A percentile compares a stretch with the other conserved stretches of the same genome.
Evolutionary conservation across 345 rosid species (phyloP).

Genomic region (Sapria himalayana): DNA sequence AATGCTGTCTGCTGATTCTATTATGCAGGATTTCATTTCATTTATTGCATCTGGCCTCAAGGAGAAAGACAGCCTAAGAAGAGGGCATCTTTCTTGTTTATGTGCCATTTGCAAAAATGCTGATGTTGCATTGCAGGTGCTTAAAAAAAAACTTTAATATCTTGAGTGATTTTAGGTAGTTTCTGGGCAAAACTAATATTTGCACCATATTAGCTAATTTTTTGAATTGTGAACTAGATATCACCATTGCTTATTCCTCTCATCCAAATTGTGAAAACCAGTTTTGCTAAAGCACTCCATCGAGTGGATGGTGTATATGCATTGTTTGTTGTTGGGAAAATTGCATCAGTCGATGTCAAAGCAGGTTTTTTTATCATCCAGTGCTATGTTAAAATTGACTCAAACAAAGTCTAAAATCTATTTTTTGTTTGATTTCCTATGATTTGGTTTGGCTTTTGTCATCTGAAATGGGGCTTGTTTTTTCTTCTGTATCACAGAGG

Average conservation of each 20-base stretch:
- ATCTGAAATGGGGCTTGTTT: constrained; percentile 8
- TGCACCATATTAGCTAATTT: constrained; percentile 5
- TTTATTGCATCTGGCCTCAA: constrained; percentile 66
- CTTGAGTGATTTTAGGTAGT: not conserved
- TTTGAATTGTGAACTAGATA: constrained; percentile 23
- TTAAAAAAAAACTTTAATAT: not conserved
- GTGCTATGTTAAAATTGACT: constrained; percentile 2
- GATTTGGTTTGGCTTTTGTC: constrained; percentile 1
- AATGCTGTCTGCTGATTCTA: constrained; percentile 35
- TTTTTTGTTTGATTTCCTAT: constrained; percentile 4
- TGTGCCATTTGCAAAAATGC: constrained; percentile 40
- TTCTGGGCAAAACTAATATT: constrained; percentile 4
- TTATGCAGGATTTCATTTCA: constrained; percentile 50
- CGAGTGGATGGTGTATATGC: constrained; percentile 94
- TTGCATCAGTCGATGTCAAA: constrained; percentile 72
- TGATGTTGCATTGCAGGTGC: constrained; percentile 51
- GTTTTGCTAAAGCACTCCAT: constrained; percentile 74
- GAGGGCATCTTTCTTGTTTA: constrained; percentile 79
- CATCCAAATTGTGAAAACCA: constrained; percentile 74
- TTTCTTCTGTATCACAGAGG: constrained; percentile 30
- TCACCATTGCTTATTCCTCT: constrained; percentile 67
- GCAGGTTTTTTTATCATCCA: constrained; percentile 33
- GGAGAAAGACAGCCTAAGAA: constrained; percentile 76
- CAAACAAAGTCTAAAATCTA: not conserved
- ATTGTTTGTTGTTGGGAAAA: constrained; percentile 48